phyloP scores from a whole-genome alignment of 305 asterid species.

The Fraxinus albicans region DNA sequence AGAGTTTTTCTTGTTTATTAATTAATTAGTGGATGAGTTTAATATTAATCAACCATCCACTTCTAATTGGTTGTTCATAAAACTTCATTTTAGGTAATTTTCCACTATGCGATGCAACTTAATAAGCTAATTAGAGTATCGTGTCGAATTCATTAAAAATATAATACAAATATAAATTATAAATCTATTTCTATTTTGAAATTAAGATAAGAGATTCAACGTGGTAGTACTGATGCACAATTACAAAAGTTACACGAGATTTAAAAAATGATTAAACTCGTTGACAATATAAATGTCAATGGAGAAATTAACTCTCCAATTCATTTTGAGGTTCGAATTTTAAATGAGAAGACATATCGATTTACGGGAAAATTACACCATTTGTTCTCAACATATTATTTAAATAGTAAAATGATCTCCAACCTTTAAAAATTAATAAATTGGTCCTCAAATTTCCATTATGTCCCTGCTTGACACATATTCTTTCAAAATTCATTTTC shows the following conservation, averaged over 20 bases:
- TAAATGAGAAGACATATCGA: no score
- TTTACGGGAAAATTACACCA: no score
- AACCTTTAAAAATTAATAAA: no score
- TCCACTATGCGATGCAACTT: neutral
- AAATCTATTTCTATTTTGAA: neutral
- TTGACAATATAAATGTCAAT: no score
- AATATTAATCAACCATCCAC: neutral
- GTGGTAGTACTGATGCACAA: neutral
- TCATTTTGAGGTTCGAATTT: no score
- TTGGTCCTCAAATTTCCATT: no score
- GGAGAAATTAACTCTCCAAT: no score
- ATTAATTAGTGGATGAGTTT: conserved; percentile 1
- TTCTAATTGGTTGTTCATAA: neutral
- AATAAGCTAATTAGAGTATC: neutral
- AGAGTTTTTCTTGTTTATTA: neutral
- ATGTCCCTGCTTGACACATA: no score
- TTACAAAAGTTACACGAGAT: neutral
- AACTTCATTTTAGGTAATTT: neutral
- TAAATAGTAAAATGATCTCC: no score
- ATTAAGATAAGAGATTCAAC: neutral
- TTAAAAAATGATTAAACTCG: no score
- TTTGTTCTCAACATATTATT: no score
- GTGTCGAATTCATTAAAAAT: neutral
- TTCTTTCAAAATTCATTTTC: no score
- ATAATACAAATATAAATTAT: neutral